A percentile compares a stretch with the other conserved stretches of the same genome.
Conservation (phyloP, 208 protist species). For the Leishmania aethiopica region DNA sequence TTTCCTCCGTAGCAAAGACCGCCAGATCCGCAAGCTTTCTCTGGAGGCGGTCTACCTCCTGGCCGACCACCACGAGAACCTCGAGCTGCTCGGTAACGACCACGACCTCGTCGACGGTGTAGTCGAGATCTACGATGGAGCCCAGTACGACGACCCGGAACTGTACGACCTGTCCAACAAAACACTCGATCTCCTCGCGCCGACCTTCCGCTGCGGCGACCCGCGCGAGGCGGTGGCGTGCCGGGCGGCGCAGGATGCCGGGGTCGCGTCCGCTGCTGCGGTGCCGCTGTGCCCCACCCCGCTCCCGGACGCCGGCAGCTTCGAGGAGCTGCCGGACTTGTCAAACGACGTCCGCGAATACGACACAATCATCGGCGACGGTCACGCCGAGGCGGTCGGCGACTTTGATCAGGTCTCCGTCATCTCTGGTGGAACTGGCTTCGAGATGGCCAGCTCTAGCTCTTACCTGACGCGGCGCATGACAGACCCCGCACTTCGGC, state of each 20-base stretch:
- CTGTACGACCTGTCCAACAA: constrained; percentile 56
- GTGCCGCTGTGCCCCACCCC: background rate
- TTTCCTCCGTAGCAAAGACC: constrained; percentile 82
- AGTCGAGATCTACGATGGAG: constrained; percentile 68
- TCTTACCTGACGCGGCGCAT: constrained; percentile 21
- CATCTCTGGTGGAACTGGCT: constrained; percentile 27
- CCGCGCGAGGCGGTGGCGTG: constrained; percentile 40
- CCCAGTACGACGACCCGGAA: constrained; percentile 82
- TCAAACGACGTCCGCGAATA: constrained; percentile 18
- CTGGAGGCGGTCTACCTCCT: constrained; percentile 76
- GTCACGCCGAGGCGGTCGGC: constrained; percentile 1
- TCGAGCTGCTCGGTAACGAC: constrained; percentile 67
- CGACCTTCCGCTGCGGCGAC: constrained; percentile 52
- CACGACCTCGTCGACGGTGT: constrained; percentile 54
- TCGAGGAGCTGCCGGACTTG: constrained; percentile 18
- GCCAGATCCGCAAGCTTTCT: constrained; percentile 73
- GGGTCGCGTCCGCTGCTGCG: background rate
- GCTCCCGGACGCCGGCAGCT: constrained; percentile 20
- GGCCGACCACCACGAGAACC: constrained; percentile 86
- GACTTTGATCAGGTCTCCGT: constrained; percentile 27
- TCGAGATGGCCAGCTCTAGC: constrained; percentile 23
- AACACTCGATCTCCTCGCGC: constrained; percentile 51
- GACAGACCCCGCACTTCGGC: constrained; percentile 5
- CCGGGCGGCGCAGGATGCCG: constrained; percentile 29
- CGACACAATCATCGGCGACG: constrained; percentile 11